Evolutionary conservation across 2,329 filamentous ascomycete genomes (phyloP).

Genomic region (Fusarium succisae): DNA sequence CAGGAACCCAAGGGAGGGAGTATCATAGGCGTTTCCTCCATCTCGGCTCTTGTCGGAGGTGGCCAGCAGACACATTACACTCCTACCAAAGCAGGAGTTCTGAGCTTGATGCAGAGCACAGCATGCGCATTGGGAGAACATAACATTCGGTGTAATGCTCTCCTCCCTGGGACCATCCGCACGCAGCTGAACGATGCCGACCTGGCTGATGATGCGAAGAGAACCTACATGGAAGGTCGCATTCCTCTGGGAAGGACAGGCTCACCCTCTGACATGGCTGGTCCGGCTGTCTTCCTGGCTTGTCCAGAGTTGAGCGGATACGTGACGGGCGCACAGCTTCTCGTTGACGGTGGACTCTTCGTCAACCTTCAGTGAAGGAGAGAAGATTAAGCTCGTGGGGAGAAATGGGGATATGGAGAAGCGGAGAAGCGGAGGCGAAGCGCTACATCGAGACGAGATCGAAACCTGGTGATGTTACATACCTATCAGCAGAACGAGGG

Average conservation of each 20-base stretch:
- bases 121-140: constrained; percentile 82
- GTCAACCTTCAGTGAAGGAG: constrained; percentile 79
- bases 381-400: constrained; percentile 29
- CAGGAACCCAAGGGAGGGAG: constrained; percentile 75
- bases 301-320: constrained; percentile 82
- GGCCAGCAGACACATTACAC: constrained; percentile 86
- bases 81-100: constrained; percentile 84
- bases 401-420: constrained; percentile 25
- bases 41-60: constrained; percentile 80
- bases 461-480: constrained; percentile 10
- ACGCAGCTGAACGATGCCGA: constrained; percentile 89
- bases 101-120: constrained; percentile 84
- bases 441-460: background rate
- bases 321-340: constrained; percentile 81
- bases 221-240: constrained; percentile 78
- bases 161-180: constrained; percentile 83
- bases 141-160: constrained; percentile 81
- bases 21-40: constrained; percentile 81
- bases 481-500: background rate
- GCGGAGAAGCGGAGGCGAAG: constrained; percentile 21
- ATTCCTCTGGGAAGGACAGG: constrained; percentile 84
- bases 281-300: constrained; percentile 86
- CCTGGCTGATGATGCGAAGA: constrained; percentile 84
- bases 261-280: constrained; percentile 76
- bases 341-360: constrained; percentile 90